Evolutionary conservation across 2,329 filamentous ascomycete species (phyloP).

Genomic region (Scytalidium sp.): DNA sequence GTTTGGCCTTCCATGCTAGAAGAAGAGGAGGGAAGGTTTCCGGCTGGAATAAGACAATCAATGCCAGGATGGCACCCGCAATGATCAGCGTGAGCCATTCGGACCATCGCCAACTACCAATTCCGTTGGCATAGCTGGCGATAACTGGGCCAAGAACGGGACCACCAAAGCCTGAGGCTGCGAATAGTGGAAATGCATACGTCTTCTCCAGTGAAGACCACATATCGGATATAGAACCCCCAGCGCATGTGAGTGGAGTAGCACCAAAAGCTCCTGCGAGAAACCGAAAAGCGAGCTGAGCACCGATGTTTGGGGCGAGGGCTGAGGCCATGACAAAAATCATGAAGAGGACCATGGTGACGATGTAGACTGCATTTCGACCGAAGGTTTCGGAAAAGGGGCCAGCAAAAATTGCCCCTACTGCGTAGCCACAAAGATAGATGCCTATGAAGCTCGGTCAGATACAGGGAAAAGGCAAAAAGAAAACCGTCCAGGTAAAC

Average conservation of each 20-base stretch:
- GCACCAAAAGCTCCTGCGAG: constrained; percentile 40
- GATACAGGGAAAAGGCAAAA: neutral
- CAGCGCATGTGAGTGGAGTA: constrained; percentile 35
- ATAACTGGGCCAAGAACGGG: constrained; percentile 16
- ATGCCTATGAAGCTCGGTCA: constrained; percentile 15
- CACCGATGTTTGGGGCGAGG: constrained; percentile 37
- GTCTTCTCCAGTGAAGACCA: constrained; percentile 23
- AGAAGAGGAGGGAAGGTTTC: constrained; percentile 28
- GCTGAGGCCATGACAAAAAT: constrained; percentile 43
- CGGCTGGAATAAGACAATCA: constrained; percentile 19
- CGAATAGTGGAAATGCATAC: constrained; percentile 18
- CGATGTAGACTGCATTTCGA: constrained; percentile 35
- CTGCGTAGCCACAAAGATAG: constrained; percentile 28
- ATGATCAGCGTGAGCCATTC: constrained; percentile 35
- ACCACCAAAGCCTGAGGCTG: constrained; percentile 6
- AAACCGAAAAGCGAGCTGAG: constrained; percentile 42
- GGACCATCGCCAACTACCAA: constrained; percentile 26
- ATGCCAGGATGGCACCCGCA: constrained; percentile 12
- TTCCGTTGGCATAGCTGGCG: neutral
- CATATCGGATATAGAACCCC: constrained; percentile 36
- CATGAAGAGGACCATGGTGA: constrained; percentile 37
- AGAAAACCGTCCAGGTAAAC: too few species aligned
- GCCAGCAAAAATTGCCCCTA: constrained; percentile 31
- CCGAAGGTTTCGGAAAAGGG: constrained; percentile 36
- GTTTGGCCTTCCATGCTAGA: constrained; percentile 23